phyloP scores from a whole-genome alignment of 345 rosid species.

The Chamaenerion angustifolium region DNA sequence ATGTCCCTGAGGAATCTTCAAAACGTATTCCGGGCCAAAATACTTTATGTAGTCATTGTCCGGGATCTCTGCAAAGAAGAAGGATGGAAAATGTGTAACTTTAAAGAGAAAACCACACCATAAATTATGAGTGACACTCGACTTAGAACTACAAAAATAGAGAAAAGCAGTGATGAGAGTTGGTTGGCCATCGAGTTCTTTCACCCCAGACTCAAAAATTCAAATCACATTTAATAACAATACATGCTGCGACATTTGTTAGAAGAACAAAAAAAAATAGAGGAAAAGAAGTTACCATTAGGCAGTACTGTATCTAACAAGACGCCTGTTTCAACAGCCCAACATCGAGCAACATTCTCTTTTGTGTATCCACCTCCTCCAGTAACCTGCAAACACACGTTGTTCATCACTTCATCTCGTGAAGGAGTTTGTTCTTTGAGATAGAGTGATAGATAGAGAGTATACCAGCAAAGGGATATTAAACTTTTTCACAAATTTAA shows the following conservation, averaged over 20 bases:
- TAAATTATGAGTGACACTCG: too few relatives aligned
- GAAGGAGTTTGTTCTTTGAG: neutral
- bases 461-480: slow-evolving; percentile 79
- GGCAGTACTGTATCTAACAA: slow-evolving; percentile 87
- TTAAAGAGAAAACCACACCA: too few relatives aligned
- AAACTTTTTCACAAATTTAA: slow-evolving; percentile 84
- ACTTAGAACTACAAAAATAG: neutral
- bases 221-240: neutral
- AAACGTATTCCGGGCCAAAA: slow-evolving; percentile 69
- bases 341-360: slow-evolving; percentile 96
- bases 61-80: slow-evolving; percentile 64
- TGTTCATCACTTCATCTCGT: neutral
- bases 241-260: too few relatives aligned
- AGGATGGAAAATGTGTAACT: neutral
- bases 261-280: neutral
- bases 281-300: slow-evolving; percentile 35
- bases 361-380: slow-evolving; percentile 99
- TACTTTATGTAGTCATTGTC: slow-evolving; percentile 75
- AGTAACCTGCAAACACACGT: slow-evolving; percentile 49
- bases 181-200: too few relatives aligned
- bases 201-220: too few relatives aligned
- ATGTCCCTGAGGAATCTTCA: slow-evolving; percentile 76
- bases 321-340: slow-evolving; percentile 93
- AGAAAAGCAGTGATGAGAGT: neutral
- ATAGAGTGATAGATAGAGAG: slow-evolving; percentile 7